These are phyloP conservation scores for Mrakiaceae sp. DNA, from an alignment of 1,284 basidiomycete species.

Conservation along the genomic window DNA sequence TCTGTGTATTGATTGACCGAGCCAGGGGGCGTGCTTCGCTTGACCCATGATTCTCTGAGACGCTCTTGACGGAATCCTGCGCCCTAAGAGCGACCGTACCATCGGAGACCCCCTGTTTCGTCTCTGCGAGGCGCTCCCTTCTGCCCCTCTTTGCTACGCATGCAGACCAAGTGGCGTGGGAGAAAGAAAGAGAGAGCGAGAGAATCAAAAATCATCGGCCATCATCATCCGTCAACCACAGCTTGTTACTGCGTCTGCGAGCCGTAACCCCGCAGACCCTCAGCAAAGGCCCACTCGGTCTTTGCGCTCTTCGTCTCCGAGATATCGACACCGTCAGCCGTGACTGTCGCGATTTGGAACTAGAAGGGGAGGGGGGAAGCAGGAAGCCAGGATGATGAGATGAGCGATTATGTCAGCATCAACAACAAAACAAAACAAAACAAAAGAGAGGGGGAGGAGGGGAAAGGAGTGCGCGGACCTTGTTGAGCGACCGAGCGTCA, in stretches of 20 bases:
- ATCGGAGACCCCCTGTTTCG: no score
- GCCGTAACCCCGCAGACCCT: constrained; percentile 80
- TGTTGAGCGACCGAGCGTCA: constrained; percentile 90
- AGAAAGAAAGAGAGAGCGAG: not conserved
- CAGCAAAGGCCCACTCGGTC: constrained; percentile 86
- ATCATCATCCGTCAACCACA: not conserved
- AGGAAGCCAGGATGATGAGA: not conserved
- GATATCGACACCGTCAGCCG: constrained; percentile 62
- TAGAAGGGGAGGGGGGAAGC: constrained; percentile 28
- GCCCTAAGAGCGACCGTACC: no score
- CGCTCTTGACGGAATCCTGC: no score
- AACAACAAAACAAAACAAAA: not conserved
- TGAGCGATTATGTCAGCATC: not conserved
- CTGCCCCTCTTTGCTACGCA: no score
- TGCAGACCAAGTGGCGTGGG: no score
- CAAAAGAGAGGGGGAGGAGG: not conserved
- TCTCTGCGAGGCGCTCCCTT: no score
- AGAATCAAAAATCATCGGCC: not conserved
- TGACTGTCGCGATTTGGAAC: constrained; percentile 93
- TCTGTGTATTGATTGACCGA: no score
- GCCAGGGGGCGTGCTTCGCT: no score
- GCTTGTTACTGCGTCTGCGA: constrained; percentile 43
- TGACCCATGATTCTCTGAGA: no score
- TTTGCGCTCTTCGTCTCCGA: constrained; percentile 65
- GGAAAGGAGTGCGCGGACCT: constrained; percentile 43